Evolutionary conservation across 108 stramenopile genomes (phyloP), one percentile per base, ranked within the genome.

Genomic region (Pseudonitzschia multiseries): DNA sequence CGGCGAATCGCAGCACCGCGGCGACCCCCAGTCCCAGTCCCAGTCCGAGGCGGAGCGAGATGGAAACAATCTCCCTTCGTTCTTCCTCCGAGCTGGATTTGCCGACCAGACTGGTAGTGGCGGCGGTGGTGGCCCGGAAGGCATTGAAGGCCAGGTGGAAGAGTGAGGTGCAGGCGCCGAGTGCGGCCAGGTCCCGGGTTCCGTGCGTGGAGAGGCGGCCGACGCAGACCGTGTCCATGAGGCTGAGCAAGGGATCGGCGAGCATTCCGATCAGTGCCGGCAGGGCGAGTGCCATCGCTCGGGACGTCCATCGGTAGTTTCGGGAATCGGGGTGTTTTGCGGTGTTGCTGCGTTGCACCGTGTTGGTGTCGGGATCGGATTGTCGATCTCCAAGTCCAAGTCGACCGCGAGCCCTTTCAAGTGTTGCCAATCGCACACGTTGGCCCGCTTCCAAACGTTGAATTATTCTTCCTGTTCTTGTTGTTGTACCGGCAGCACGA

Each of bases 101-200:
- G 8, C 79, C 78, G 17, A 93, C 87, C 36, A 93, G 77, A 26
- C 76, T 65, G 36, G 90, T 91, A 5, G 90, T 93, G 32, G 87
- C 89, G 24, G 83, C 72, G 6, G 89, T 87, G 2, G 87, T 84
- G 20, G 89, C 87, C 26, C 87, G 82, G 73, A 94, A 94, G 32
- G 84, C 84, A 63, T 94, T 90, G 64, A 94, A 94, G 31, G 86
- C 87, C 57, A 91, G 66, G 66, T 92, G 89, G 70, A 94, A 94
- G n/a, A 94, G 88, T 3, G 71, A 76, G 17, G 89, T 92, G 70
- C 93, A 92, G 12, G 88, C 85, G 15, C 91, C 93, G 13, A 94
- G 70, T 18, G 89, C 89, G 2, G 90, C 93, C 40, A 94, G 74
- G 68, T 83, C 72, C 26, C 56, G 21, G 42, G 42, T 42, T 8